Base-by-base conservation (phyloP, 163 green algal genomes). In the Scenedesmus sp. region DNA sequence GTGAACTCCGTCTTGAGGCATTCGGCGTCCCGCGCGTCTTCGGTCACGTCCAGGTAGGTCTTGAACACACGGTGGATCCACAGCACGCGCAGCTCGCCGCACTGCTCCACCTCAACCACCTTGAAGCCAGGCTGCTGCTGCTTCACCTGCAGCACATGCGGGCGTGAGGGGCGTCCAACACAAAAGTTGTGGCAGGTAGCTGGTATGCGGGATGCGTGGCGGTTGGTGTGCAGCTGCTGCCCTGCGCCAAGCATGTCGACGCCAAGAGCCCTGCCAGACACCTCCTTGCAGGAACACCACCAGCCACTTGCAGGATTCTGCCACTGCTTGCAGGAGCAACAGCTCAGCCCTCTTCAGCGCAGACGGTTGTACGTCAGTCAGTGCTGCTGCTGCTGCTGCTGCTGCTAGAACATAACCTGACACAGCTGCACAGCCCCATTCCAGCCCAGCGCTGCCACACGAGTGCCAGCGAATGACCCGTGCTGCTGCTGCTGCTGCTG, bases 51-150 rank as follows among this genome's bases (percentile, higher is more conserved):
- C 46, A 96, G 92, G 81, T 91, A 92, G 2, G 94, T 96, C 44
- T 65, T 91, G 86, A 93, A 94, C n/a, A 81, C 37, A 5, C 81
- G 68, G 46, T 42, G 72, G 59, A 92, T 86, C 87, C 90, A 94
- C 42, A 94, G 26, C 83, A 92, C 89, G 26, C 65, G 68, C 13
- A 88, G 85, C 81, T 94, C 92, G 13, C 92, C 92, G 37, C 88
- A 82, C 84, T 94, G 92, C 87, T 93, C 92, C 42, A 94, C 90
- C 86, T 93, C 89, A n/a, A 95, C 89, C 30, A 93, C 65, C 83
- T 95, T 96, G 61, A 90, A 91, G 2, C 68, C 65, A 13, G 92
- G 90, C 56, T 91, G 49, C 15, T 83, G 42, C 30, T 88, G 80
- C n/a, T 76, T 90, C 3, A 90, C 85, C 0, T 82, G 56, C 65